Conservation (phyloP, 345 rosid species). For the Angophora floribunda region DNA sequence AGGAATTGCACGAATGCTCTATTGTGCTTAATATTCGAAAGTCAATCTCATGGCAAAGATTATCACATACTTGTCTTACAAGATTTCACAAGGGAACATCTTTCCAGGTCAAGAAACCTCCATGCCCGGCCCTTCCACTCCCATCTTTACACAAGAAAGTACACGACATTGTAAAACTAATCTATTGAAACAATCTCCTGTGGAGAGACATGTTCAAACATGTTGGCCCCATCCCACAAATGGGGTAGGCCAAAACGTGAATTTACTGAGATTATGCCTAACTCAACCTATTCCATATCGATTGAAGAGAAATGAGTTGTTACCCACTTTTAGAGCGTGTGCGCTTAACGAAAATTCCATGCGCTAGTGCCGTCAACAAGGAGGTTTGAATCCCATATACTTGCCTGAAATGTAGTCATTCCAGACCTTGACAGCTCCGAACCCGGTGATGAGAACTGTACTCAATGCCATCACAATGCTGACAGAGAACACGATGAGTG, state of each 20-base stretch:
- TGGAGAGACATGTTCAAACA: neutral
- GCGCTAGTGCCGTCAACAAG: slow-evolving; percentile 23
- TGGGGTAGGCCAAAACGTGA: neutral
- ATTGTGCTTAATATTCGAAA: neutral
- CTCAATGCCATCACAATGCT: slow-evolving; percentile 73
- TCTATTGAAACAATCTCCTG: neutral
- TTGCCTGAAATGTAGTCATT: slow-evolving; percentile 44
- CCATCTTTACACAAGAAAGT: neutral
- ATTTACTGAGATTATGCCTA: neutral
- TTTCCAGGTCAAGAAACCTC: neutral
- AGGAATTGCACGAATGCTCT: neutral
- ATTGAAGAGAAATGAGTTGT: neutral
- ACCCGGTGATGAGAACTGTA: slow-evolving; percentile 60
- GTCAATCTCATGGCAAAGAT: neutral
- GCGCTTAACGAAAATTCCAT: neutral
- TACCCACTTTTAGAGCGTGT: neutral
- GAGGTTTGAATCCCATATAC: slow-evolving; percentile 68
- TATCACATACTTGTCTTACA: neutral
- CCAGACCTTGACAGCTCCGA: slow-evolving; percentile 62
- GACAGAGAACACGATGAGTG: slow-evolving; percentile 76
- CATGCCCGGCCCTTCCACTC: neutral
- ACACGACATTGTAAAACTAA: neutral
- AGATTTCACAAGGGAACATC: neutral
- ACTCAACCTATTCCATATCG: neutral
- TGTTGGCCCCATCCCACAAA: neutral